Base-by-base conservation (phyloP, 1,139 yeast species). In the Wickerhamomyces sp. region DNA sequence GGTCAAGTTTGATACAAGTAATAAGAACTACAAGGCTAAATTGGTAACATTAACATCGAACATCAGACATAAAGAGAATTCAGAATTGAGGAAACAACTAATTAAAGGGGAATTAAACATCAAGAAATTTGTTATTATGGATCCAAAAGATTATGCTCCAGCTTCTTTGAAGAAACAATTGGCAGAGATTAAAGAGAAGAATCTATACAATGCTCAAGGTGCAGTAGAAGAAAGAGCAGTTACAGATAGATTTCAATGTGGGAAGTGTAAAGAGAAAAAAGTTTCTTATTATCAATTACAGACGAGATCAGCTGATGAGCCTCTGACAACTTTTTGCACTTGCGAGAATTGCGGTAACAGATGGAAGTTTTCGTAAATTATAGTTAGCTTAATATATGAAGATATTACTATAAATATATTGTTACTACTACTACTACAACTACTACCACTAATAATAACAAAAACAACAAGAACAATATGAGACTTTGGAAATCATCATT, bases 271-370 rank as follows among this genome's bases (percentile, higher is more conserved):
- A 68, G 93, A 90, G 64, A 89, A 91, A 74, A 89, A 88, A 72
- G 99, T 93, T 35, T 87, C 96, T 58, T 93, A 93, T 66, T 93
- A 90, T 68, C 99, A 93, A 71, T 79, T 93, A 86, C 99, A 93
- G 73, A 93, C 99, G 36, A 76, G 99, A 67, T 87, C 96, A 48
- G 99, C 99, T 27, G 99, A 93, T 79, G 99, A 93, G 68, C 99
- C 99, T 50, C 78, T 93, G 62, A 93, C 99, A 9, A 93, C 99
- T 2, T 93, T 93, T 64, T 93, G 98, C 72, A 91, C 97, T 2
- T 93, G 98, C 72, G 97, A 91, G 62, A 87, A 83, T 57, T 93
- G 99, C 73, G 98, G 98, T 55, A 89, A 93, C 64, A 79, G 98
- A 67, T 93, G 98, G 98, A 91, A 93, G 68, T 91, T 91, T 63